phyloP scores from a whole-genome alignment of 371 early-diverging fungal genomes.

The Mortierella sp. region DNA sequence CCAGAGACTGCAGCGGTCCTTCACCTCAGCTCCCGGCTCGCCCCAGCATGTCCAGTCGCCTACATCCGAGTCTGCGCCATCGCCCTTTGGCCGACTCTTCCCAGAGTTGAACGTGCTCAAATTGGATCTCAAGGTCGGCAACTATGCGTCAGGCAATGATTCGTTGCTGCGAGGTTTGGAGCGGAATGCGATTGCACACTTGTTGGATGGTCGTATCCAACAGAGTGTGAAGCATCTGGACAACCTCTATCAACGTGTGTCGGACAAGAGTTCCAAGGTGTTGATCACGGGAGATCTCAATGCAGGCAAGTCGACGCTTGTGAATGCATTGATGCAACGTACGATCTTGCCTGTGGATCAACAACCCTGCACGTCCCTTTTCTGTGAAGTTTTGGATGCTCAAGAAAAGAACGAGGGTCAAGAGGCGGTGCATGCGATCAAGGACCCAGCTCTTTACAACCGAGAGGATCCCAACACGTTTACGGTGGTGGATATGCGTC shows the following conservation, averaged over 20 bases:
- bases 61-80: conserved; percentile 37
- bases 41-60: conserved; percentile 44
- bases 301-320: conserved; percentile 96
- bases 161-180: conserved; percentile 67
- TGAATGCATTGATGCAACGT: conserved; percentile 92
- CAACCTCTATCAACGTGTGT: conserved; percentile 81
- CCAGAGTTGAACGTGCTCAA: conserved; percentile 66
- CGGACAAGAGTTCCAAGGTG: conserved; percentile 92
- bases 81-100: conserved; percentile 31
- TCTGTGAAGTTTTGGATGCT: conserved; percentile 93
- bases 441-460: conserved; percentile 72
- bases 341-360: conserved; percentile 94
- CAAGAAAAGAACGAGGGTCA: conserved; percentile 76
- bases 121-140: conserved; percentile 75
- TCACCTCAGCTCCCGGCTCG: conserved; percentile 54
- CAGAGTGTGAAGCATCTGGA: conserved; percentile 81
- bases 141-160: conserved; percentile 58
- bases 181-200: conserved; percentile 72
- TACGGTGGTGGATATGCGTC: conserved; percentile 70
- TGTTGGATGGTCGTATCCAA: conserved; percentile 72
- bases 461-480: conserved; percentile 78
- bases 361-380: conserved; percentile 95
- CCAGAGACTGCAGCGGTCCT: conserved; percentile 48
- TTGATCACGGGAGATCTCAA: conserved; percentile 98
- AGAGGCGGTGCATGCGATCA: conserved; percentile 93